Percentiles rank a stretch among this genome's conserved stretches.
Conservation (phyloP, 441 rosid genomes). For the Pelargonium hybrid region DNA sequence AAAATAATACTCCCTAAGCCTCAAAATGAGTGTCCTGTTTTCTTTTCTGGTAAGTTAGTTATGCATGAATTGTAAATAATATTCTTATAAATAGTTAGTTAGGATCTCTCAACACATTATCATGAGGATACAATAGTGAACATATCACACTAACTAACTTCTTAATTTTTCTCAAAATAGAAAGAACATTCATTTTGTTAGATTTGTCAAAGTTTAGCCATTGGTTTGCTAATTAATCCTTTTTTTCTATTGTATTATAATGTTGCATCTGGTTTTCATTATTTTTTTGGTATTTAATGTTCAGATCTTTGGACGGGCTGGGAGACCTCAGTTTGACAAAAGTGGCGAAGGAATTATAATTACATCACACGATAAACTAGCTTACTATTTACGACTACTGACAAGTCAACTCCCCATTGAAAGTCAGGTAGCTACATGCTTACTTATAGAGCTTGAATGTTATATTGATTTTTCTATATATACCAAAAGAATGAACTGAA, state of each 20-base stretch:
- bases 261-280: not conserved
- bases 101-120: too few species aligned
- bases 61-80: too few species aligned
- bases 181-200: too few species aligned
- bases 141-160: too few species aligned
- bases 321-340: slow-evolving; percentile 99
- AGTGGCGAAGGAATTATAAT: slow-evolving; percentile 99
- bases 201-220: too few species aligned
- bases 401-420: slow-evolving; percentile 97
- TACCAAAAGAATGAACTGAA: not conserved
- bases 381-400: slow-evolving; percentile 80
- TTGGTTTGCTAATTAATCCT: not conserved
- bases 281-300: slow-evolving; percentile 19
- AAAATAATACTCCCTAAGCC: too few species aligned
- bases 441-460: slow-evolving; percentile 7
- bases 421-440: slow-evolving; percentile 62
- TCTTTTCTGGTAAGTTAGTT: too few species aligned
- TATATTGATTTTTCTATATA: not conserved
- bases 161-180: too few species aligned
- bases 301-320: slow-evolving; percentile 98
- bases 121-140: too few species aligned
- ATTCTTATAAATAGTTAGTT: too few species aligned
- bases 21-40: too few species aligned
- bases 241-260: not conserved
- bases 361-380: slow-evolving; percentile 90